A percentile compares a stretch with the other conserved stretches of the same genome.
Conservation (phyloP, 2,329 filamentous ascomycete genomes). For the Claviceps monticola region DNA sequence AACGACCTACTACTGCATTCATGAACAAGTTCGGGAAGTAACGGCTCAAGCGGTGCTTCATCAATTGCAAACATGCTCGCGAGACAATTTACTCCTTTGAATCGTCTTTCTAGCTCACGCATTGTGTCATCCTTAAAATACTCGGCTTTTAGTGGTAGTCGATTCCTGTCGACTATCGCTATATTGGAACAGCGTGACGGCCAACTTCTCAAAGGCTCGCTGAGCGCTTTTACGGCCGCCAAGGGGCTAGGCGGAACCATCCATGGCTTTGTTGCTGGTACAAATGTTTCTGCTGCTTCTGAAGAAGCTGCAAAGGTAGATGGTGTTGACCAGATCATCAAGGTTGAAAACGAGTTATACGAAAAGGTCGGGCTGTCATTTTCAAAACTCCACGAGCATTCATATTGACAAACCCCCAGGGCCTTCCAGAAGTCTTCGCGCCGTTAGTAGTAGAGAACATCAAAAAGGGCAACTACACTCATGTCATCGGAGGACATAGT, state of each 20-base stretch:
- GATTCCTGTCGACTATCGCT: constrained; percentile 64
- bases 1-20: not conserved
- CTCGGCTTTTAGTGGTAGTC: not conserved
- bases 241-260: constrained; percentile 74
- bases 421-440: constrained; percentile 88
- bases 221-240: constrained; percentile 76
- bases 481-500: constrained; percentile 80
- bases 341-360: constrained; percentile 78
- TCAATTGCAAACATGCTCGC: constrained; percentile 15
- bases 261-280: constrained; percentile 78
- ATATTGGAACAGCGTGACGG: constrained; percentile 88
- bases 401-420: constrained; percentile 31
- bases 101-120: not conserved
- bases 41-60: not conserved
- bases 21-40: not conserved
- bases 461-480: constrained; percentile 87
- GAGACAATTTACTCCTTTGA: constrained; percentile 12
- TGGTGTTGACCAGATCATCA: constrained; percentile 83
- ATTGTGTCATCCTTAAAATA: not conserved
- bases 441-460: constrained; percentile 89
- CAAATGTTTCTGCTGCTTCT: constrained; percentile 59
- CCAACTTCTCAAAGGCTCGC: constrained; percentile 66
- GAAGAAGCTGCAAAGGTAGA: constrained; percentile 78
- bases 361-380: constrained; percentile 55
- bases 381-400: not conserved